Percentiles rank a stretch among this genome's conserved stretches.
Evolutionary conservation across 2,329 filamentous ascomycete species (phyloP).

Genomic region (Pestalotiopsis sp.): DNA sequence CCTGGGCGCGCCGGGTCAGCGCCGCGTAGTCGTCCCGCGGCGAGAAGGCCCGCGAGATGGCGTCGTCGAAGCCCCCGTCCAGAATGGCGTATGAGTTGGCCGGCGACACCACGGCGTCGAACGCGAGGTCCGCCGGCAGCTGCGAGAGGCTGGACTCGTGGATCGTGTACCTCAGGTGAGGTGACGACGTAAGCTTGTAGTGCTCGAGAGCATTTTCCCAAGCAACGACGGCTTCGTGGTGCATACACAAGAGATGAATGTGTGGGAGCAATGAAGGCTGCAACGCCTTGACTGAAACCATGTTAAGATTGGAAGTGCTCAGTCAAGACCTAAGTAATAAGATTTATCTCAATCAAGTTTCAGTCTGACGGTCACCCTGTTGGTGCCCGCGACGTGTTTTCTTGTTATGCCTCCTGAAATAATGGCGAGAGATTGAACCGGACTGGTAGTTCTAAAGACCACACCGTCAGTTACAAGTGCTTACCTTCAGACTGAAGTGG

Average conservation of each 20-base stretch:
- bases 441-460: neutral
- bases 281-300: neutral
- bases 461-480: neutral
- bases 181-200: slow-evolving; percentile 4
- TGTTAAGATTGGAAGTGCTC: neutral
- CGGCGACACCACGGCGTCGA: slow-evolving; percentile 55
- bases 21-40: slow-evolving; percentile 47
- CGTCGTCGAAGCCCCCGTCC: slow-evolving; percentile 58
- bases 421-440: neutral
- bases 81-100: slow-evolving; percentile 57
- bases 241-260: slow-evolving; percentile 7
- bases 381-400: neutral
- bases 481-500: neutral
- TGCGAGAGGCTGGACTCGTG: slow-evolving; percentile 41
- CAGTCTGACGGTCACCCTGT: neutral
- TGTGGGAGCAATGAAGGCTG: slow-evolving; percentile 1
- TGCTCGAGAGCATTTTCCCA: slow-evolving; percentile 4
- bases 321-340: neutral
- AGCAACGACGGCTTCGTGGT: neutral
- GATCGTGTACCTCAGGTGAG: slow-evolving; percentile 29
- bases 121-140: slow-evolving; percentile 37
- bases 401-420: neutral
- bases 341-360: neutral
- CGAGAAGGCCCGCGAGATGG: slow-evolving; percentile 51
- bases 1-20: slow-evolving; percentile 48